Evolutionary conservation across 345 rosid genomes (phyloP).

Genomic region (Geranium brycei): DNA sequence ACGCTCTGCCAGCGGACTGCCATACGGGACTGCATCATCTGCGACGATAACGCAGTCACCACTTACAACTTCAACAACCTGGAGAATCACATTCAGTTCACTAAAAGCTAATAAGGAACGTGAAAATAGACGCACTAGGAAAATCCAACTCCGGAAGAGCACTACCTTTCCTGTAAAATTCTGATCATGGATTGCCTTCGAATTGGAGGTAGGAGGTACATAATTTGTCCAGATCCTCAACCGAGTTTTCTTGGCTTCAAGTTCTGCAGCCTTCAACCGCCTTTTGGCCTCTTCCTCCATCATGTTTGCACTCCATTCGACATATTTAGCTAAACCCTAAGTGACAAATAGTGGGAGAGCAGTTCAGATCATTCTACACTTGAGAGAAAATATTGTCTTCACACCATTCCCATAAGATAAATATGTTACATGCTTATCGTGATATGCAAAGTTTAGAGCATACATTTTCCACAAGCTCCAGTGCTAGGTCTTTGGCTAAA

Average conservation of each 20-base stretch:
- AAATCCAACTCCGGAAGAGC: neutral
- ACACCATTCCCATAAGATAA: neutral
- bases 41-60: conserved; percentile 90
- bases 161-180: conserved; percentile 82
- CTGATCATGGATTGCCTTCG: conserved; percentile 83
- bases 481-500: conserved; percentile 68
- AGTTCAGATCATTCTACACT: conserved; percentile 1
- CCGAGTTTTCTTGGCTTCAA: conserved; percentile 71
- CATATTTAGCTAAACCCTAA: conserved; percentile 91
- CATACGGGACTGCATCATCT: conserved; percentile 78
- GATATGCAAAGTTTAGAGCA: conserved; percentile 10
- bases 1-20: conserved; percentile 75
- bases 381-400: neutral
- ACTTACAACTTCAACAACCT: conserved; percentile 96
- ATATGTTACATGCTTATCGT: neutral
- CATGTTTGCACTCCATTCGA: conserved; percentile 98
- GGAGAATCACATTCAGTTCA: conserved; percentile 3
- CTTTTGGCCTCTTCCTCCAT: conserved; percentile 90
- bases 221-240: conserved; percentile 80
- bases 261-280: conserved; percentile 67
- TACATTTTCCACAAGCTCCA: conserved; percentile 93
- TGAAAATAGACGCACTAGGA: neutral
- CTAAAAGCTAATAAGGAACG: no score
- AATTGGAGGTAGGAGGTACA: conserved; percentile 69
- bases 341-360: conserved; percentile 1